Percentiles rank a stretch among this genome's conserved stretches.
phyloP scores from a whole-genome alignment of 2,329 filamentous ascomycete species.

The Hypoxylon sp. region DNA sequence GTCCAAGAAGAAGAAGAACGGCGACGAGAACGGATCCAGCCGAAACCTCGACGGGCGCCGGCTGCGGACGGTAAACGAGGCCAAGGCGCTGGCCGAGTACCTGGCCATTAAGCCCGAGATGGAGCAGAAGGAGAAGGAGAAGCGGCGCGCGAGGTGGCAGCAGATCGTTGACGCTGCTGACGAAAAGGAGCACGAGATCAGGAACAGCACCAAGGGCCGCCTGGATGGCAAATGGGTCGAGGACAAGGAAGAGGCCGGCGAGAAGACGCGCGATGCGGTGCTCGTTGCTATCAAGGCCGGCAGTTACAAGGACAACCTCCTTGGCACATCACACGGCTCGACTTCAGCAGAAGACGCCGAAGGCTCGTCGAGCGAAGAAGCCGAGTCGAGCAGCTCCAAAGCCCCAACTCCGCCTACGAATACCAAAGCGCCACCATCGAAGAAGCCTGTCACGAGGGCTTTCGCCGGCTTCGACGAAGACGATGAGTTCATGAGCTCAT shows the following conservation, averaged over 20 bases:
- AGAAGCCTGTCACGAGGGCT: slow-evolving; percentile 50
- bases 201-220: slow-evolving; percentile 72
- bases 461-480: slow-evolving; percentile 85
- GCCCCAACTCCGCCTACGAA: slow-evolving; percentile 60
- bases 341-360: slow-evolving; percentile 49
- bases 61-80: slow-evolving; percentile 90
- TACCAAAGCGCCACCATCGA: slow-evolving; percentile 43
- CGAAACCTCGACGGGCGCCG: slow-evolving; percentile 92
- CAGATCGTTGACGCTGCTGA: slow-evolving; percentile 87
- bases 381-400: slow-evolving; percentile 53
- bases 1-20: slow-evolving; percentile 85
- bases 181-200: slow-evolving; percentile 81
- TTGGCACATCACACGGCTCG: slow-evolving; percentile 61
- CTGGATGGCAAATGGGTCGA: slow-evolving; percentile 95
- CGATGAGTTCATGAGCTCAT: slow-evolving; percentile 76
- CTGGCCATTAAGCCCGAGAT: slow-evolving; percentile 96
- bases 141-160: slow-evolving; percentile 83
- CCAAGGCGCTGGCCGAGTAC: slow-evolving; percentile 94
- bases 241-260: slow-evolving; percentile 87
- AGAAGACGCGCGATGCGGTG: slow-evolving; percentile 81
- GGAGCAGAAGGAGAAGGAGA: slow-evolving; percentile 92
- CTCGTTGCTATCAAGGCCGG: slow-evolving; percentile 72
- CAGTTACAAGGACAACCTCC: slow-evolving; percentile 66
- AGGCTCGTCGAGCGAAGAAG: slow-evolving; percentile 47
- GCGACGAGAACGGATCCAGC: slow-evolving; percentile 87